Conservation (phyloP, 768 basidiomycete genomes). For the Kwoniella newhampshirensis region DNA sequence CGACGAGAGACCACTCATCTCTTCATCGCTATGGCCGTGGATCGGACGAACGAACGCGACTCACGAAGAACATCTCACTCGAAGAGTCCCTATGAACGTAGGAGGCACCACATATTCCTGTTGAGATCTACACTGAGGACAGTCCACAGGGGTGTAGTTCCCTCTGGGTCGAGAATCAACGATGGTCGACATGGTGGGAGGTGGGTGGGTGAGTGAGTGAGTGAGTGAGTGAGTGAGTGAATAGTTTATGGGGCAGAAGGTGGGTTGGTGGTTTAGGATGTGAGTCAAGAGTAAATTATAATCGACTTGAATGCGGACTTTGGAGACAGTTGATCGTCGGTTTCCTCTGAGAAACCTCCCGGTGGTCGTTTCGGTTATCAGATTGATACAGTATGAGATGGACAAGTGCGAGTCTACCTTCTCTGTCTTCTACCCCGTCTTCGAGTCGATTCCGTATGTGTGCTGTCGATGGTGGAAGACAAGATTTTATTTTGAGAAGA, state of each 20-base stretch:
- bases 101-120: conserved; percentile 49
- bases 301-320: not conserved
- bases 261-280: too few relatives aligned
- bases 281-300: not conserved
- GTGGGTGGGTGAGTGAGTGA: too few relatives aligned
- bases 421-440: too few relatives aligned
- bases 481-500: too few relatives aligned
- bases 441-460: too few relatives aligned
- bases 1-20: conserved; percentile 2
- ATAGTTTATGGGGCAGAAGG: too few relatives aligned
- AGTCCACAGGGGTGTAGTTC: conserved; percentile 45
- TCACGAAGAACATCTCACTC: conserved; percentile 46
- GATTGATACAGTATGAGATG: too few relatives aligned
- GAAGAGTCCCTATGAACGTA: conserved; percentile 48
- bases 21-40: not conserved
- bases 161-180: conserved; percentile 50
- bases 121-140: conserved; percentile 45
- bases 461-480: too few relatives aligned
- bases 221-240: too few relatives aligned
- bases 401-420: too few relatives aligned
- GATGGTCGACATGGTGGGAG: conserved; percentile 45
- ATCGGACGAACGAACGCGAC: conserved; percentile 12
- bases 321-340: conserved; percentile 1
- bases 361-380: too few relatives aligned
- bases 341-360: not conserved